Conservation (phyloP, 1,139 yeast species). For the Zygosaccharomyces pseudobailii region DNA sequence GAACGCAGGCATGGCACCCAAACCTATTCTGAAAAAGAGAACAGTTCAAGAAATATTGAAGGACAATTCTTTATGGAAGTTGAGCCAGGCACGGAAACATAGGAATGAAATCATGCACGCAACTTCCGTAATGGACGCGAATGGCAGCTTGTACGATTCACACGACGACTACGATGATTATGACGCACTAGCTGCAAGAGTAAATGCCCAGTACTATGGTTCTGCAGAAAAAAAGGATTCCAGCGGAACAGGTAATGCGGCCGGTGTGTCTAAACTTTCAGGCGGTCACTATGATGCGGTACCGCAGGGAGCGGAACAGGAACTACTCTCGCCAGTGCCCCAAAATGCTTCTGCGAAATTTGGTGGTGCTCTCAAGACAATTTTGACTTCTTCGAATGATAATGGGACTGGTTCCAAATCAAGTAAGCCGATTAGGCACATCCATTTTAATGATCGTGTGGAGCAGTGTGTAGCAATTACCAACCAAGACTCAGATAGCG, state of each 20-base stretch:
- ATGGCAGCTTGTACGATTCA: slow-evolving; percentile 9
- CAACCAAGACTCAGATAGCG: slow-evolving; percentile 38
- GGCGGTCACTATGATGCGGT: background rate
- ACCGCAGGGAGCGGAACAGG: slow-evolving; percentile 1
- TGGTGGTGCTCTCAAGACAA: slow-evolving; percentile 10
- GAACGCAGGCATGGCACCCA: slow-evolving; percentile 32
- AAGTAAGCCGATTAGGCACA: slow-evolving; percentile 46
- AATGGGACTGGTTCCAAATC: slow-evolving; percentile 28
- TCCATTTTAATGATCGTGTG: slow-evolving; percentile 89
- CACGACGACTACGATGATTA: slow-evolving; percentile 40
- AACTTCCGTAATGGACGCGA: slow-evolving; percentile 24
- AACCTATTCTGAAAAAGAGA: slow-evolving; percentile 78
- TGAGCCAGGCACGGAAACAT: slow-evolving; percentile 35
- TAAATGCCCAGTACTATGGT: slow-evolving; percentile 50
- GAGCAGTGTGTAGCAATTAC: slow-evolving; percentile 84
- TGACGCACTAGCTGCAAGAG: slow-evolving; percentile 54
- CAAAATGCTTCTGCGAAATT: background rate
- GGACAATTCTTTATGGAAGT: slow-evolving; percentile 35
- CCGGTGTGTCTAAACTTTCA: background rate
- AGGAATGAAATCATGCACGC: slow-evolving; percentile 26
- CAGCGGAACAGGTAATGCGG: background rate
- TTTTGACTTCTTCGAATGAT: slow-evolving; percentile 15
- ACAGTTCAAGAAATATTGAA: slow-evolving; percentile 63
- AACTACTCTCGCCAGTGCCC: background rate
- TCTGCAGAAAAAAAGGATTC: background rate